These are phyloP conservation scores for Domatiomyces catenatus DNA, from an alignment of 2,329 filamentous ascomycete species.

Conservation along the genomic window DNA sequence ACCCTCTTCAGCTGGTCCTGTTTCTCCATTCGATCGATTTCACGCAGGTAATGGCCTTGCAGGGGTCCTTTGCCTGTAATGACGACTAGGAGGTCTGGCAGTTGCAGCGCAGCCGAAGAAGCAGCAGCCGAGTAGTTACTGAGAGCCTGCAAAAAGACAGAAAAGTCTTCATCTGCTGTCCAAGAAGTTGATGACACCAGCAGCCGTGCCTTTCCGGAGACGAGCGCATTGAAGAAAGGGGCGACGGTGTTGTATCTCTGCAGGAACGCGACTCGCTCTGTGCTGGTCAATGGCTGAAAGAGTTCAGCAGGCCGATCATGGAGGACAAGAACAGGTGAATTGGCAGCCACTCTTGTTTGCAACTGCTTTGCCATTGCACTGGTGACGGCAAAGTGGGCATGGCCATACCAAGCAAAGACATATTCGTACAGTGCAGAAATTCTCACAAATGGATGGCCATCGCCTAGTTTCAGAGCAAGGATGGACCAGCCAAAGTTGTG, in stretches of 20 bases:
- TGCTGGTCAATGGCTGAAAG: constrained; percentile 53
- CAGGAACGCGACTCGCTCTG: constrained; percentile 45
- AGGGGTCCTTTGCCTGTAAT: constrained; percentile 92
- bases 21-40: constrained; percentile 38
- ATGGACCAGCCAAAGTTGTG: constrained; percentile 98
- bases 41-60: constrained; percentile 53
- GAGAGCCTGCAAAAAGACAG: constrained; percentile 67
- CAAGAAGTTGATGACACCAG: constrained; percentile 91
- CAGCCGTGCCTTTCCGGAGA: constrained; percentile 46
- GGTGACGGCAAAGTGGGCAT: constrained; percentile 74
- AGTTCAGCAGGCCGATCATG: constrained; percentile 75
- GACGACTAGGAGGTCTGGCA: constrained; percentile 62
- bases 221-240: constrained; percentile 43
- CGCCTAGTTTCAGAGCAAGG: constrained; percentile 51
- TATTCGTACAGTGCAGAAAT: constrained; percentile 67
- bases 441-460: constrained; percentile 56
- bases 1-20: constrained; percentile 53
- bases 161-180: constrained; percentile 95
- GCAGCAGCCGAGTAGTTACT: constrained; percentile 51
- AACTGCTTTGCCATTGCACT: constrained; percentile 72
- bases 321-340: constrained; percentile 51
- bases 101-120: constrained; percentile 27
- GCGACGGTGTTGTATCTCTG: constrained; percentile 48
- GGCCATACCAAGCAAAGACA: constrained; percentile 50
- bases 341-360: constrained; percentile 48